Evolutionary conservation across 2,329 filamentous ascomycete genomes (phyloP).

Genomic region (Aspergillus fructus): DNA sequence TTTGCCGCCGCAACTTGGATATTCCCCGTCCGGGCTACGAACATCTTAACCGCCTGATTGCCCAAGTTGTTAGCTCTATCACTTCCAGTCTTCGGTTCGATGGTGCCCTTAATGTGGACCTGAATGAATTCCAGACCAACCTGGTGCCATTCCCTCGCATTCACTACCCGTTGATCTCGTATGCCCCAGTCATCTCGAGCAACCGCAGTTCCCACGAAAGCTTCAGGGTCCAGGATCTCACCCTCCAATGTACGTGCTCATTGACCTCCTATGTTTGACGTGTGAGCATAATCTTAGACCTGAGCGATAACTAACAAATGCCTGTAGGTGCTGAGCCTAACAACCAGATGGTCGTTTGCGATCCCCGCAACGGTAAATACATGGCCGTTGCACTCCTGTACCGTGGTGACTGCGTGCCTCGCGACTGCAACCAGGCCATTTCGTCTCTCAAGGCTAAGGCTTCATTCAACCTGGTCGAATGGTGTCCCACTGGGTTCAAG

Average conservation of each 20-base stretch:
- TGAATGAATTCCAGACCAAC: constrained; percentile 70
- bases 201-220: constrained; percentile 81
- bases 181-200: constrained; percentile 64
- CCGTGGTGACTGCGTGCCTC: constrained; percentile 65
- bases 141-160: constrained; percentile 67
- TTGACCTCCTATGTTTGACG: neutral
- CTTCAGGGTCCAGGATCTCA: constrained; percentile 78
- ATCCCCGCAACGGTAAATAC: constrained; percentile 66
- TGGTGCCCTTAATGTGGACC: constrained; percentile 65
- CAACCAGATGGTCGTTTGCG: constrained; percentile 70
- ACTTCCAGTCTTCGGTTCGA: constrained; percentile 66
- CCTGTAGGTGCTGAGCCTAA: constrained; percentile 61
- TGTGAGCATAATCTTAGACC: neutral
- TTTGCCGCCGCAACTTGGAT: constrained; percentile 64
- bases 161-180: constrained; percentile 66
- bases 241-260: constrained; percentile 56
- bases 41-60: constrained; percentile 65
- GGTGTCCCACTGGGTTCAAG: constrained; percentile 70
- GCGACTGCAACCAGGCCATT: constrained; percentile 60
- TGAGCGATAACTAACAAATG: constrained; percentile 10
- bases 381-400: constrained; percentile 68
- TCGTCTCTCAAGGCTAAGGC: constrained; percentile 63
- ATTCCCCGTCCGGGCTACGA: constrained; percentile 65
- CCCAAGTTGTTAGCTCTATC: constrained; percentile 67
- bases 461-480: constrained; percentile 66